These are phyloP conservation scores for Grammothele lineata DNA, from an alignment of 768 basidiomycete genomes.

Conservation along the genomic window DNA sequence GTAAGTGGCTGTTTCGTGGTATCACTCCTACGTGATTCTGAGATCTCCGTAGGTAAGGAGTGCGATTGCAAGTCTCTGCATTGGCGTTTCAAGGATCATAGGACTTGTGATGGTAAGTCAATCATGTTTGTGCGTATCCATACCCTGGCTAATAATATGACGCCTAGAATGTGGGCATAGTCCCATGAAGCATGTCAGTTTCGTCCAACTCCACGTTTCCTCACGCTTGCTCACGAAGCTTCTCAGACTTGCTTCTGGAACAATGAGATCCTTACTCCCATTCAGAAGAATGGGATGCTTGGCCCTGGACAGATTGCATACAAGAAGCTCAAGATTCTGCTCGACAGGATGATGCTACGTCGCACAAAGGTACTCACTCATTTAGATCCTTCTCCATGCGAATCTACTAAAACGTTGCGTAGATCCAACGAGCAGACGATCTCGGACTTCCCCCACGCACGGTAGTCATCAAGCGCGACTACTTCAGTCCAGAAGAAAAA, in stretches of 20 bases:
- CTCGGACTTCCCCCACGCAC: conserved; percentile 91
- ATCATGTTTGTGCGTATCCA: background rate
- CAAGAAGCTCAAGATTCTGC: conserved; percentile 84
- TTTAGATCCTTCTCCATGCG: no score
- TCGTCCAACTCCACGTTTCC: no score
- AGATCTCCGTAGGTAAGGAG: conserved; percentile 56
- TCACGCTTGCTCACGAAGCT: background rate
- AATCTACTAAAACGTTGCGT: background rate
- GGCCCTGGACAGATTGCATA: conserved; percentile 82
- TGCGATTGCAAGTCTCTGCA: conserved; percentile 95
- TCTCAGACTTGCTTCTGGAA: conserved; percentile 94
- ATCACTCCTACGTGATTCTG: background rate
- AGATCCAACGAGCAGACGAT: conserved; percentile 95
- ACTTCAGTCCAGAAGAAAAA: conserved; percentile 96
- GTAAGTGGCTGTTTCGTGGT: conserved; percentile 30
- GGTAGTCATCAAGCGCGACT: conserved; percentile 83
- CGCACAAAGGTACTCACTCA: conserved; percentile 74
- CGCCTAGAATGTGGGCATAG: conserved; percentile 72
- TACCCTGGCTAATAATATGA: background rate
- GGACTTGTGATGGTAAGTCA: conserved; percentile 73
- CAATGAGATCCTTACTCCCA: conserved; percentile 92
- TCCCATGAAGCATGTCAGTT: conserved; percentile 74
- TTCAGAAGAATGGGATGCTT: conserved; percentile 83
- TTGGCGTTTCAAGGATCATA: conserved; percentile 87
- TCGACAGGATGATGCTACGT: conserved; percentile 95